A percentile compares a stretch with the other conserved stretches of the same genome.
These are phyloP conservation scores for Phaeotremella skinneri DNA, from an alignment of 768 basidiomycete species.

Conservation along the genomic window DNA sequence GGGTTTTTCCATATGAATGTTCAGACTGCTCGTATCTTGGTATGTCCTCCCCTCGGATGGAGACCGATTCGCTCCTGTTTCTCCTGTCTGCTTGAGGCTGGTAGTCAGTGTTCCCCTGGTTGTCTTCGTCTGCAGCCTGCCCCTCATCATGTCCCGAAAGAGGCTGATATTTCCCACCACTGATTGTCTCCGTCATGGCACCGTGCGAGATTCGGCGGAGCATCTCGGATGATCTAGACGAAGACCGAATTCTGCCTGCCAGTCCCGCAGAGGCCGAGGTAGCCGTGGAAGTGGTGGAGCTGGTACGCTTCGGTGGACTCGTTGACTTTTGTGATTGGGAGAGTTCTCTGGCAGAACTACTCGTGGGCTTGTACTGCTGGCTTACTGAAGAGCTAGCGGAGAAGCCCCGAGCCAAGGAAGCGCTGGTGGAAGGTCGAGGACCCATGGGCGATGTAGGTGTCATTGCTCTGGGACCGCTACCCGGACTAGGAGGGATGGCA, in stretches of 20 bases:
- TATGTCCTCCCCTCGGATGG: background rate
- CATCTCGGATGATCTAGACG: slow-evolving; percentile 25
- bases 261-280: slow-evolving; percentile 13
- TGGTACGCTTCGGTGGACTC: slow-evolving; percentile 10
- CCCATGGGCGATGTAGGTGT: slow-evolving; percentile 12
- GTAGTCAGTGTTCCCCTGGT: background rate
- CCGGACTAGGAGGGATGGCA: slow-evolving; percentile 22
- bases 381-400: background rate
- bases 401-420: background rate
- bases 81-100: background rate
- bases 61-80: background rate
- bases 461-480: background rate
- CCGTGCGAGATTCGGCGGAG: slow-evolving; percentile 25
- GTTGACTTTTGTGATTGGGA: slow-evolving; percentile 1
- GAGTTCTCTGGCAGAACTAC: background rate
- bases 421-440: slow-evolving; percentile 11
- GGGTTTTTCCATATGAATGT: background rate
- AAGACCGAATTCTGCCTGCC: slow-evolving; percentile 13
- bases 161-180: slow-evolving; percentile 30
- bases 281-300: slow-evolving; percentile 24
- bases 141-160: slow-evolving; percentile 32
- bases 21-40: background rate
- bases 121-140: background rate
- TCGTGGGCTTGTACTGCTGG: background rate
- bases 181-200: slow-evolving; percentile 20